phyloP scores from a whole-genome alignment of 345 rosid species.

The Toxicodendron radicans region DNA sequence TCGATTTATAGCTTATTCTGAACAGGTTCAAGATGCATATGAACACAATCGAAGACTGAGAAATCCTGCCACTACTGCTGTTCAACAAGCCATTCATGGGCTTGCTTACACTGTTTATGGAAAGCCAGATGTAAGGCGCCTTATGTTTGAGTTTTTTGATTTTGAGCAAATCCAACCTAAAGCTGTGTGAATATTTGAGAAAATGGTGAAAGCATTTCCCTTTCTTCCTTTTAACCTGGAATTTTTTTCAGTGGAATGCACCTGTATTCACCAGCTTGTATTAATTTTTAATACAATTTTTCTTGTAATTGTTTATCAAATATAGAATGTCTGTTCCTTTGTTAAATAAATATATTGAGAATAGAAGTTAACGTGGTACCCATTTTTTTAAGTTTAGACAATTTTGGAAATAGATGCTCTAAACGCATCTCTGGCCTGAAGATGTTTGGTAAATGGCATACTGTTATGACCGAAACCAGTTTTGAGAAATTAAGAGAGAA shows the following conservation, averaged over 20 bases:
- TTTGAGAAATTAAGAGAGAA: too few species aligned
- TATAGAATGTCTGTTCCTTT: not conserved
- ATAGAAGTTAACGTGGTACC: too few species aligned
- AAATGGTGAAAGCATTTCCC: not conserved
- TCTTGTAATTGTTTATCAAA: not conserved
- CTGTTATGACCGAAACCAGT: too few species aligned
- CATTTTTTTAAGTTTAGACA: too few species aligned
- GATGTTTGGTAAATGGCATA: too few species aligned
- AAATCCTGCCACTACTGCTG: slow-evolving; percentile 81
- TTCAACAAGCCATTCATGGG: slow-evolving; percentile 92
- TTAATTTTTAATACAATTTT: not conserved
- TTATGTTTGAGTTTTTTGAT: slow-evolving; percentile 93
- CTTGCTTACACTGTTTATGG: slow-evolving; percentile 82
- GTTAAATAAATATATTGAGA: not conserved
- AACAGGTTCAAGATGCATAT: slow-evolving; percentile 70
- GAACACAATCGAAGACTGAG: slow-evolving; percentile 79
- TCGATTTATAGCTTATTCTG: slow-evolving; percentile 53
- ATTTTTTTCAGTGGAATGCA: not conserved
- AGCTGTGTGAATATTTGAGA: slow-evolving; percentile 43
- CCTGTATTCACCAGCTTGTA: not conserved
- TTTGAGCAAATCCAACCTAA: slow-evolving; percentile 94
- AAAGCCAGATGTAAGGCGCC: slow-evolving; percentile 84
- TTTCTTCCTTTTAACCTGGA: not conserved
- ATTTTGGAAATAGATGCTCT: too few species aligned
- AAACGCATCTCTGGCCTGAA: too few species aligned